Conservation (phyloP, 2,329 filamentous ascomycete species). For the Aureobasidium musti region DNA sequence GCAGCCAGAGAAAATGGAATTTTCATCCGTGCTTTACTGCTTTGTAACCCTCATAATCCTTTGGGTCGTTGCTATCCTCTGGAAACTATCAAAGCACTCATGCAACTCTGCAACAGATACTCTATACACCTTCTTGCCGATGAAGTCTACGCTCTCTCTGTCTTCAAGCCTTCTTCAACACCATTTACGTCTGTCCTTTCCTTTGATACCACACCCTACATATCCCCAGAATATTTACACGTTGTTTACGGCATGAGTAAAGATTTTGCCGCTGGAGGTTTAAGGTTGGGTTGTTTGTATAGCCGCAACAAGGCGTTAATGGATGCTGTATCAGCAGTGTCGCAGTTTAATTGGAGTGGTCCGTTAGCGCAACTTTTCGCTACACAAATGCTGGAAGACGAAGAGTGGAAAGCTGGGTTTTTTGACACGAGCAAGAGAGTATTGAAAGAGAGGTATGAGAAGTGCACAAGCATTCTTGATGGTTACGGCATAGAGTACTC, state of each 20-base stretch:
- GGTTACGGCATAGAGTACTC: conserved; percentile 44
- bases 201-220: conserved; percentile 33
- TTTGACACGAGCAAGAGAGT: conserved; percentile 31
- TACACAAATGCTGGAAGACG: conserved; percentile 41
- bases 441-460: conserved; percentile 34
- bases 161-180: conserved; percentile 33
- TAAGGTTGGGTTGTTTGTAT: conserved; percentile 39
- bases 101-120: conserved; percentile 39
- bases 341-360: conserved; percentile 38
- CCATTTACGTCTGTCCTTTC: conserved; percentile 37
- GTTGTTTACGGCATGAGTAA: conserved; percentile 42
- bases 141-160: conserved; percentile 43
- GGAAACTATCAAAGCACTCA: conserved; percentile 34
- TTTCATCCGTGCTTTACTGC: conserved; percentile 45
- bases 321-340: conserved; percentile 35
- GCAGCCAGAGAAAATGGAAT: conserved; percentile 41
- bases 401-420: conserved; percentile 35
- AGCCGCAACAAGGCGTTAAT: conserved; percentile 37
- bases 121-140: conserved; percentile 42
- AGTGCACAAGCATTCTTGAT: conserved; percentile 34
- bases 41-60: conserved; percentile 52
- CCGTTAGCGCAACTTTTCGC: conserved; percentile 40
- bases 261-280: conserved; percentile 42
- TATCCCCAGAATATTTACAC: conserved; percentile 36
- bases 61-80: conserved; percentile 40